Evolutionary conservation across 805 yeast species (phyloP).

Genomic region (Kodamaea neixiangensis): DNA sequence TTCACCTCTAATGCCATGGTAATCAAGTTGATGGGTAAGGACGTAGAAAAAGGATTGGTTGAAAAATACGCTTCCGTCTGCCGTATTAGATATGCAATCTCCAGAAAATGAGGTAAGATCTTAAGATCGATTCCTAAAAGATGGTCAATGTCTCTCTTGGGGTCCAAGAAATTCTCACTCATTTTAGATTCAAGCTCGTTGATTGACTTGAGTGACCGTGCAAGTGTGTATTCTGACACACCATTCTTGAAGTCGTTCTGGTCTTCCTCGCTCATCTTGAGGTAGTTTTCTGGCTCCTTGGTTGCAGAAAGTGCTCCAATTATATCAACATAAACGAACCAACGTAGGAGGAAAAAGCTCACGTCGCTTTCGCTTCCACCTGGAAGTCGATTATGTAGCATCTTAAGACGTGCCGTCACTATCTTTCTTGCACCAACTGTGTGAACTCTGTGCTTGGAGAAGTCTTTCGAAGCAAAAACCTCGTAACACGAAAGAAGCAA

Average conservation of each 20-base stretch:
- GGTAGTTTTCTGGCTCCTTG: conserved; percentile 32
- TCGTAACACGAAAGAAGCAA: conserved; percentile 61
- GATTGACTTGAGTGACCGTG: conserved; percentile 16
- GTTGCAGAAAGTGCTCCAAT: conserved; percentile 64
- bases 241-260: not conserved
- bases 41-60: not conserved
- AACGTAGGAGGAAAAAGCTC: conserved; percentile 58
- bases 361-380: conserved; percentile 36
- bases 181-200: conserved; percentile 10
- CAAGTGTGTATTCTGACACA: conserved; percentile 8
- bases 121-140: conserved; percentile 66
- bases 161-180: conserved; percentile 21
- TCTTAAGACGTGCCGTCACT: conserved; percentile 44
- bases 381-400: conserved; percentile 5
- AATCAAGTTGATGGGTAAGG: conserved; percentile 22
- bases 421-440: conserved; percentile 68
- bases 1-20: conserved; percentile 43
- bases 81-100: conserved; percentile 41
- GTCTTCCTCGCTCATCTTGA: conserved; percentile 22
- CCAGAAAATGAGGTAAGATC: conserved; percentile 58
- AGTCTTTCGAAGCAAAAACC: conserved; percentile 43
- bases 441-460: conserved; percentile 63
- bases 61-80: conserved; percentile 25
- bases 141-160: conserved; percentile 54
- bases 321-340: conserved; percentile 71